These are phyloP conservation scores for Diddensiella caesifluorescens DNA, from an alignment of 805 yeast species.

Conservation along the genomic window DNA sequence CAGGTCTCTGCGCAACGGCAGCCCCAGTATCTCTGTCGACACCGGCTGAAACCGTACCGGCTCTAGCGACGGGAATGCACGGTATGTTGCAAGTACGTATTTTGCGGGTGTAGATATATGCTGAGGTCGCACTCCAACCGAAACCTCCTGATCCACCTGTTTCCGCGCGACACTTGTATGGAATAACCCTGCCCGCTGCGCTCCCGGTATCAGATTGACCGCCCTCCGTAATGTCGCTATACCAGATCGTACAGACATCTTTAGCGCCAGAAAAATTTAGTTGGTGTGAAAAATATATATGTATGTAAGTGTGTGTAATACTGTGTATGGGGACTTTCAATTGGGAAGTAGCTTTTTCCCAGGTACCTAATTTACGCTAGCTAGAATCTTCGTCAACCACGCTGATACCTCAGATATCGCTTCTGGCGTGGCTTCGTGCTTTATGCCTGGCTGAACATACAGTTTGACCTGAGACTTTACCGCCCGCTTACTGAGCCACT, in stretches of 20 bases:
- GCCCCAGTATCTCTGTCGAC: constrained; percentile 60
- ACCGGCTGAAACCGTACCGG: constrained; percentile 76
- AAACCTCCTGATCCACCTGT: too few species aligned
- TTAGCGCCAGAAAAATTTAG: too few species aligned
- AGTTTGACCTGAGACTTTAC: constrained; percentile 21
- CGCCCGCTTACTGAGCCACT: constrained; percentile 26
- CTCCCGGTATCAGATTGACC: too few species aligned
- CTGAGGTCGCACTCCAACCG: neutral
- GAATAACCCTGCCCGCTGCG: too few species aligned
- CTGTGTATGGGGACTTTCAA: too few species aligned
- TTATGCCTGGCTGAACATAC: constrained; percentile 28
- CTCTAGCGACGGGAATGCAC: constrained; percentile 86
- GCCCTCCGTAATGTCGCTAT: too few species aligned
- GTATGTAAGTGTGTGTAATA: too few species aligned
- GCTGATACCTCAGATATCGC: constrained; percentile 27
- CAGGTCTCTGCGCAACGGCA: constrained; percentile 81
- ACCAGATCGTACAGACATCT: too few species aligned
- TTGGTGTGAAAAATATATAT: too few species aligned
- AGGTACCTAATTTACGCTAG: too few species aligned
- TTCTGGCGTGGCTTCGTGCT: constrained; percentile 30
- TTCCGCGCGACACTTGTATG: too few species aligned
- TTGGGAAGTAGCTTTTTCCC: too few species aligned
- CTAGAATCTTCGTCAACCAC: constrained; percentile 19
- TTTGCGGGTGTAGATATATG: constrained; percentile 43
- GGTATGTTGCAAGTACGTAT: constrained; percentile 68